Evolutionary conservation across 768 basidiomycete genomes (phyloP).

Genomic region (Trametes elegans): DNA sequence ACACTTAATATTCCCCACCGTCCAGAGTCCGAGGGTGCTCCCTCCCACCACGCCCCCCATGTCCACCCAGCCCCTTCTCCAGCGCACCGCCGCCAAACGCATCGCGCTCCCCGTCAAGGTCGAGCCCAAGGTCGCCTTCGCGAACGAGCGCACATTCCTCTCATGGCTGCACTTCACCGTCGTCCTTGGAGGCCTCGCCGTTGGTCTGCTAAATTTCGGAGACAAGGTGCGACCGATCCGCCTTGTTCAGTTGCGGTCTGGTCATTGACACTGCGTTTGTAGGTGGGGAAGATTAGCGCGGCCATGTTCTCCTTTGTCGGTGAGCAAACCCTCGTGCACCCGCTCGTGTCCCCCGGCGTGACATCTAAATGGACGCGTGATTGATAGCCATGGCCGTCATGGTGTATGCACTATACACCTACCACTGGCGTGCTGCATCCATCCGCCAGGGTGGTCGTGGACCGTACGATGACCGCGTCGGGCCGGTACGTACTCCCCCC

Average conservation of each 20-base stretch:
- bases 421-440: conserved; percentile 93
- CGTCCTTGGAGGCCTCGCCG: conserved; percentile 93
- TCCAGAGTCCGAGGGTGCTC: not conserved
- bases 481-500: conserved; percentile 68
- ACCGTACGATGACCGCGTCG: conserved; percentile 94
- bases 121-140: conserved; percentile 93
- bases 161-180: conserved; percentile 99
- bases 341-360: not conserved
- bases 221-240: conserved; percentile 63
- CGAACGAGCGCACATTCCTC: conserved; percentile 93
- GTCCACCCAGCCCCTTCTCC: conserved; percentile 97
- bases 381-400: conserved; percentile 89
- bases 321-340: conserved; percentile 36
- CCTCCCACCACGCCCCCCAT: conserved; percentile 43
- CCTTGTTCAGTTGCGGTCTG: not conserved
- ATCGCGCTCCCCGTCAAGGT: conserved; percentile 95
- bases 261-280: not conserved
- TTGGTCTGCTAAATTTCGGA: conserved; percentile 96
- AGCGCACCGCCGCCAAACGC: conserved; percentile 89
- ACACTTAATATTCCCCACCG: conserved; percentile 14
- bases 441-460: conserved; percentile 90
- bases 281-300: conserved; percentile 95
- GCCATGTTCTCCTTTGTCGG: conserved; percentile 96
- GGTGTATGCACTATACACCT: conserved; percentile 93
- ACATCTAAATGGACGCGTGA: conserved; percentile 13